Evolutionary conservation across 1,284 basidiomycete genomes (phyloP), one percentile per base, ranked within the genome.

Genomic region (Cutaneotrichosporon mucoides): DNA sequence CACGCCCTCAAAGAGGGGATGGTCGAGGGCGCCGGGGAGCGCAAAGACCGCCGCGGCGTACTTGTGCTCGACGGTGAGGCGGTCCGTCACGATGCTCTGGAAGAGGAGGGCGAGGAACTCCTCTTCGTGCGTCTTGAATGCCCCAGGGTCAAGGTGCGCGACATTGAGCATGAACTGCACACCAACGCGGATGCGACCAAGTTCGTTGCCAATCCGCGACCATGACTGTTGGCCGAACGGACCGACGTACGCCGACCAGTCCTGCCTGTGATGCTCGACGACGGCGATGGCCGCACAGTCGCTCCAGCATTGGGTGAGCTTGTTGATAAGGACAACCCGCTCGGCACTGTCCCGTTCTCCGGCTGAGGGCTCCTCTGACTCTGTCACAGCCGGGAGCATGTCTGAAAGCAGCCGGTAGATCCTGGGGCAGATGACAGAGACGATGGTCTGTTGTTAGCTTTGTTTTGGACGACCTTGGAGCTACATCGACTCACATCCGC

Each of bases 281-380:
- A 79, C 77, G 10, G 88, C 71, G 24, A 90, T 83, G 41, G 82
- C 81, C 0, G 84, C 85, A 67, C 88, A 92, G 7, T 86, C 85
- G 3, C 88, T 82, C 89, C 90, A 94, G 68, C 86, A 88, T 62
- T 86, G 84, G 16, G 91, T 82, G 77, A 90, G 85, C 42, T 79
- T 71, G 63, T 85, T 83, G 42, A 79, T 66, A 50, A 76, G 74
- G 4, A 65, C 53, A 36, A 71, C n/a, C n/a, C n/a, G n/a, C n/a
- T n/a, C n/a, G n/a, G n/a, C n/a, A n/a, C n/a, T n/a, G n/a, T n/a
- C n/a, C n/a, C n/a, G 71, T 33, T 67, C 55, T 7, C 79, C 79
- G 4, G 47, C 59, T 13, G n/a, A n/a, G n/a, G n/a, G n/a, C n/a
- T 60, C 60, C 15, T 63, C 57, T 12, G 63, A 60, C 15, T 71